Percentiles rank a stretch among this genome's conserved stretches.
Evolutionary conservation across 2,329 filamentous ascomycete genomes (phyloP).

Genomic region (Talaromyces sp.): DNA sequence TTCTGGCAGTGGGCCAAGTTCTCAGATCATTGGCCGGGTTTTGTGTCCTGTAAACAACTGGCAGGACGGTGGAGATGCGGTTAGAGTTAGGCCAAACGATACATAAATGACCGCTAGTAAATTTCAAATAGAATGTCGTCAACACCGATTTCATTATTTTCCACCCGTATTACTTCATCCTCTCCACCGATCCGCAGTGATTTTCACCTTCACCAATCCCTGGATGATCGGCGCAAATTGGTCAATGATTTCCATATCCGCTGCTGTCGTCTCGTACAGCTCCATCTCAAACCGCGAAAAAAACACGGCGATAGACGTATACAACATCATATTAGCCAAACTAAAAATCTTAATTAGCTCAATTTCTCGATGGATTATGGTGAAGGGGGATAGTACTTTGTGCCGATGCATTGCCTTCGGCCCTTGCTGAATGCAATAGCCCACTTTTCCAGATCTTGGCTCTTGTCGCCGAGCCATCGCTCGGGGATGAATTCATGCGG

Average conservation of each 20-base stretch:
- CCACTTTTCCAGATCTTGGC: conserved; percentile 29
- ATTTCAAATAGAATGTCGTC: no score
- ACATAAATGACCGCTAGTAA: not conserved
- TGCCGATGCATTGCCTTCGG: conserved; percentile 42
- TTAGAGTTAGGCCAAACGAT: no score
- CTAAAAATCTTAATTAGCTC: not conserved
- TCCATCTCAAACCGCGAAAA: conserved; percentile 25
- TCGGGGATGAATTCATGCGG: conserved; percentile 31
- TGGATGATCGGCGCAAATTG: not conserved
- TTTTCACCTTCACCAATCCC: not conserved
- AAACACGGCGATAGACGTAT: conserved; percentile 23
- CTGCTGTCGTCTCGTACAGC: conserved; percentile 25
- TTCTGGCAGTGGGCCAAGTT: not conserved
- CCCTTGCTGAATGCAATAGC: conserved; percentile 37
- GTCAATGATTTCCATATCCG: conserved; percentile 18
- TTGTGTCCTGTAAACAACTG: not conserved
- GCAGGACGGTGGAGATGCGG: not conserved
- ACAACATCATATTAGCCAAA: conserved; percentile 28
- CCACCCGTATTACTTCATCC: not conserved
- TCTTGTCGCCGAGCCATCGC: conserved; percentile 28
- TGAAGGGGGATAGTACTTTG: conserved; percentile 26
- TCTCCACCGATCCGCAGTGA: not conserved
- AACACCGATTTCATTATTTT: not conserved
- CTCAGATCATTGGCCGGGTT: not conserved
- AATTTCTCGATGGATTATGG: not conserved